Evolutionary conservation across 371 early-diverging fungal genomes (phyloP).

Genomic region (Mucor irregularis): DNA sequence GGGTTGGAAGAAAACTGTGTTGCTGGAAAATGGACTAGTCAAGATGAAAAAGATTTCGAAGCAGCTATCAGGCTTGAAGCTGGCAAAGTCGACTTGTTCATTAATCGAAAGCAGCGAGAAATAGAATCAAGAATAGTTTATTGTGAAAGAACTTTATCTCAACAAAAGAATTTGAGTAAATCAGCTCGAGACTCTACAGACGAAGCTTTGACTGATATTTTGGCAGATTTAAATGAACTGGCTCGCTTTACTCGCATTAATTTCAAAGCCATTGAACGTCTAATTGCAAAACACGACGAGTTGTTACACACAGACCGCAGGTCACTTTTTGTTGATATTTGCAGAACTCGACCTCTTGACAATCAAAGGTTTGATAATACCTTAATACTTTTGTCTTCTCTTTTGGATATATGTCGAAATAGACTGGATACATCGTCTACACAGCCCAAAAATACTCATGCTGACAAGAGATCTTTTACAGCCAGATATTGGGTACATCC

Average conservation of each 20-base stretch:
- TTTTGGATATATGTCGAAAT: constrained; percentile 81
- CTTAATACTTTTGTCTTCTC: constrained; percentile 77
- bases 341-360: constrained; percentile 29
- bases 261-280: constrained; percentile 91
- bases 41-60: constrained; percentile 86
- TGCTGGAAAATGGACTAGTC: constrained; percentile 53
- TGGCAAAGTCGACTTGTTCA: constrained; percentile 71
- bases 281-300: constrained; percentile 84
- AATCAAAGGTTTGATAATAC: constrained; percentile 71
- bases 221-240: constrained; percentile 86
- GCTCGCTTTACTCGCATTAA: constrained; percentile 92
- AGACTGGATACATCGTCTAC: constrained; percentile 3
- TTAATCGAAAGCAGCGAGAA: constrained; percentile 77
- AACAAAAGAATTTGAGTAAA: constrained; percentile 12
- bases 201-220: constrained; percentile 73
- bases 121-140: constrained; percentile 80
- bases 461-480: constrained; percentile 29
- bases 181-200: constrained; percentile 3
- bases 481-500: constrained; percentile 97
- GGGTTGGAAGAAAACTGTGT: constrained; percentile 61
- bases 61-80: constrained; percentile 82
- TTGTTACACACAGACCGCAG: constrained; percentile 21
- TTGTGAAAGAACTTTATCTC: constrained; percentile 50
- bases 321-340: constrained; percentile 27
- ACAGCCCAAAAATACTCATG: background rate